Evolutionary conservation across 768 basidiomycete species (phyloP), one percentile per base, ranked within the genome.

Genomic region (Terana coerulea): DNA sequence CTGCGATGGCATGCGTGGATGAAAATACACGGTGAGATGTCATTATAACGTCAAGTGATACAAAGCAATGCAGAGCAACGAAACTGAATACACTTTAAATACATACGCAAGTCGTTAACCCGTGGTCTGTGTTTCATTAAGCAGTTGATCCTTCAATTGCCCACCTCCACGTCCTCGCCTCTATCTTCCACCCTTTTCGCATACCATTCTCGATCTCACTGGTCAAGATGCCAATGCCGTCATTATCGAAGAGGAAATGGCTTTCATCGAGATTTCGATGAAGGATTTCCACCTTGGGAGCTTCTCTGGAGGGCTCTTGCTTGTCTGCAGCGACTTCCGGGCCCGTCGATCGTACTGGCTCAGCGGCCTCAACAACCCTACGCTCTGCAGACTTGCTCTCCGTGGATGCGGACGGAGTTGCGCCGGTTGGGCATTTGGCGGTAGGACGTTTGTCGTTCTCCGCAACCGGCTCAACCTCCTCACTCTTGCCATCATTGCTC

Each of bases 91-190:
- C 37, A 42, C 41, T 33, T 29, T 46, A 40, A 33, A 14, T 21
- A 31, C 19, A n/a, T n/a, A n/a, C 36, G 42, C 37, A 41, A 43
- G 11, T 9, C 12, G 12, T 25, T 8, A 28, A 7, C 36, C 49
- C 49, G n/a, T n/a, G n/a, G n/a, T n/a, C n/a, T n/a, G 45, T 26
- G 22, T 47, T 36, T 47, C 45, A 30, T 46, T n/a, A 46, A 31
- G 30, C 29, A 29, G 30, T 33, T 40, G 37, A 39, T 43, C 36
- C 46, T 24, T 33, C 46, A 11, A 19, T 47, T 24, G 59, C 61
- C 66, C 63, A 63, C 45, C 64, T 53, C 67, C 66, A 67, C 43
- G 54, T 53, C 53, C 52, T 49, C 33, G 64, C 67, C 57, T 67
- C 64, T 2, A 67, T 59, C 49, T 60, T 62, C 67, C 65, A 68